phyloP scores from a whole-genome alignment of 2,329 filamentous ascomycete species.

The Plectosphaerella cucumerina region DNA sequence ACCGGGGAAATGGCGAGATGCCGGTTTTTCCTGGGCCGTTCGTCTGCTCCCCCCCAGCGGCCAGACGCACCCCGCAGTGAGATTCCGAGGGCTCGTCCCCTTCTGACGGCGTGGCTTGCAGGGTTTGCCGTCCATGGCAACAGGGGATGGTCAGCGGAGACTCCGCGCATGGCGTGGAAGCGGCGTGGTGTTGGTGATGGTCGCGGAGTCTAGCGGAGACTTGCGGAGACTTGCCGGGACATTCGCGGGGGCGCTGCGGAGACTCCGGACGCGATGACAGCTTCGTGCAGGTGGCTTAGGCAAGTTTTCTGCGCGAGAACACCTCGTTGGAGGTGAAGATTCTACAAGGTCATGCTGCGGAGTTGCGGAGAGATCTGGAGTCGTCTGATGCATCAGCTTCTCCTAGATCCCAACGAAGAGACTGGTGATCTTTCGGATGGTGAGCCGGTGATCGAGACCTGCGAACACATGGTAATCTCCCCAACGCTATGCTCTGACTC shows the following conservation, averaged over 20 bases:
- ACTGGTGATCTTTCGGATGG: too few species aligned
- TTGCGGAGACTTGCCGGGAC: not conserved
- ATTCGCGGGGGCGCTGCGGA: not conserved
- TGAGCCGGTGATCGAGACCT: too few species aligned
- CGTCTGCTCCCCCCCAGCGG: not conserved
- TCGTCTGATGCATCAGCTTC: too few species aligned
- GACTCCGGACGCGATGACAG: not conserved
- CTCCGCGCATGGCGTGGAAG: not conserved
- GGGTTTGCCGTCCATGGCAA: too few species aligned
- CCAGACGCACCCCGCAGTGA: not conserved
- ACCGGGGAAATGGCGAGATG: not conserved
- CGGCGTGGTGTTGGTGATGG: not conserved
- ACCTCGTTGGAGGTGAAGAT: too few species aligned
- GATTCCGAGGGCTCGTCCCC: not conserved
- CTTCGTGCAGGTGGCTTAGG: too few species aligned
- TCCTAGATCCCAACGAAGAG: too few species aligned
- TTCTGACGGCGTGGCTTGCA: not conserved
- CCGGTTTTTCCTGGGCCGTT: not conserved
- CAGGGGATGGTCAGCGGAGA: not conserved
- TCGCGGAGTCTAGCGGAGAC: slow-evolving; percentile 13
- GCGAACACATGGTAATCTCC: too few species aligned
- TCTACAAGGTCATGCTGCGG: too few species aligned
- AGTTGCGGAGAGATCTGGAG: too few species aligned
- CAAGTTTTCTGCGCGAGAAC: too few species aligned
- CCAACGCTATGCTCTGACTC: too few species aligned